phyloP scores from a whole-genome alignment of 2,329 filamentous ascomycete genomes.

The Sporothrix euskadiensis region DNA sequence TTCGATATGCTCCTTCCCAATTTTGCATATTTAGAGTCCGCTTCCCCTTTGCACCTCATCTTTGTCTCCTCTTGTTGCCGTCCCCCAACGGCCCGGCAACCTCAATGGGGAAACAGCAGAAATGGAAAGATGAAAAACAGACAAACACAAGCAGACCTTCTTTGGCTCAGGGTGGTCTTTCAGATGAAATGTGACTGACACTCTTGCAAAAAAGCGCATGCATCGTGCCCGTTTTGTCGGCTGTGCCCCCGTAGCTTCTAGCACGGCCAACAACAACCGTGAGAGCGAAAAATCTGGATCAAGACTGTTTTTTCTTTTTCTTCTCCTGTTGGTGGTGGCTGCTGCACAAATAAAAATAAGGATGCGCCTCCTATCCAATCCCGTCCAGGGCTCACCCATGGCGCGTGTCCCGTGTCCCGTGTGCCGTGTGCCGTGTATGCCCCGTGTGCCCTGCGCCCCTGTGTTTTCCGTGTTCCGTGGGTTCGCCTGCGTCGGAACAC shows the following conservation, averaged over 20 bases:
- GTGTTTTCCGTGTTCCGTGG: conserved; percentile 11
- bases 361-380: background rate
- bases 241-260: conserved; percentile 3
- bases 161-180: background rate
- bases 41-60: background rate
- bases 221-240: background rate
- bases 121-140: background rate
- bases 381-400: background rate
- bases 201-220: background rate
- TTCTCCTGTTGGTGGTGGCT: background rate
- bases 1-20: background rate
- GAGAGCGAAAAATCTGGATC: background rate
- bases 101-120: background rate
- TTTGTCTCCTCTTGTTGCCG: background rate
- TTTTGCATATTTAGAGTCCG: background rate
- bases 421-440: conserved; percentile 1
- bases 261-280: background rate
- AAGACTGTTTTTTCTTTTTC: background rate
- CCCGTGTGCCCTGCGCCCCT: background rate
- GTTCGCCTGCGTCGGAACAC: conserved; percentile 6
- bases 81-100: conserved; percentile 19
- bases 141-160: background rate
- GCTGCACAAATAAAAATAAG: background rate
- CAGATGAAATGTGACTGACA: background rate
- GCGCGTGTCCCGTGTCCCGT: background rate